Evolutionary conservation across 2,329 filamentous ascomycete genomes (phyloP).

Genomic region (Thielaviopsis punctulata): DNA sequence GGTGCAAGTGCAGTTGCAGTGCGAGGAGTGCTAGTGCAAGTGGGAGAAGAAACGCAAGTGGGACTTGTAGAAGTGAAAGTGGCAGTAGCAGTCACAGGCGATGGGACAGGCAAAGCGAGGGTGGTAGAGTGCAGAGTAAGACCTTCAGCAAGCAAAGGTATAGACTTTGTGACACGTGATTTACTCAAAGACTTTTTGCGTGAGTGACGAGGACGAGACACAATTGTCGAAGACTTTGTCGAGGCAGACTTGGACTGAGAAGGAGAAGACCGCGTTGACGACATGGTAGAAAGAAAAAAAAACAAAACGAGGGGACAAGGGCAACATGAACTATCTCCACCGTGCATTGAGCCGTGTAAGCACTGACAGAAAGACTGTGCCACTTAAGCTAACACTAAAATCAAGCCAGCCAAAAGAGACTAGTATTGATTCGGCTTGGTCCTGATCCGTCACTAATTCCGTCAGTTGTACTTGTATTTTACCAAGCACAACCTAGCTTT

Average conservation of each 20-base stretch:
- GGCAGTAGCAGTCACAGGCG: neutral
- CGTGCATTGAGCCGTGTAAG: neutral
- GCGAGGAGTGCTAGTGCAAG: too few species aligned
- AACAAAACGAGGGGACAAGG: constrained; percentile 2
- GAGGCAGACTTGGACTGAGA: neutral
- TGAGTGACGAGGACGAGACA: neutral
- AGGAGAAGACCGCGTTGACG: constrained; percentile 1
- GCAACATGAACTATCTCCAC: constrained; percentile 3
- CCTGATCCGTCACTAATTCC: neutral
- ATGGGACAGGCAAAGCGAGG: neutral
- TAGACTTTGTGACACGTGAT: neutral
- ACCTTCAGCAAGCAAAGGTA: neutral
- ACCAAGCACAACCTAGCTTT: neutral
- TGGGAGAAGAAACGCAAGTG: too few species aligned
- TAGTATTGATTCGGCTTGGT: constrained; percentile 8
- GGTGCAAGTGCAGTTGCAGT: too few species aligned
- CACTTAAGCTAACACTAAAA: neutral
- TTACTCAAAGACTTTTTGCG: neutral
- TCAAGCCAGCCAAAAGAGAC: neutral
- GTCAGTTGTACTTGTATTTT: too few species aligned
- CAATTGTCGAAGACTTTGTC: neutral
- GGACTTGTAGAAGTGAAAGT: constrained; percentile 6
- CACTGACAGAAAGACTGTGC: neutral
- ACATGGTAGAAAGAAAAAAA: constrained; percentile 4
- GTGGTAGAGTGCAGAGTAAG: neutral